phyloP scores from a whole-genome alignment of 306 rosid species.

The Cyamopsis tetragonoloba region DNA sequence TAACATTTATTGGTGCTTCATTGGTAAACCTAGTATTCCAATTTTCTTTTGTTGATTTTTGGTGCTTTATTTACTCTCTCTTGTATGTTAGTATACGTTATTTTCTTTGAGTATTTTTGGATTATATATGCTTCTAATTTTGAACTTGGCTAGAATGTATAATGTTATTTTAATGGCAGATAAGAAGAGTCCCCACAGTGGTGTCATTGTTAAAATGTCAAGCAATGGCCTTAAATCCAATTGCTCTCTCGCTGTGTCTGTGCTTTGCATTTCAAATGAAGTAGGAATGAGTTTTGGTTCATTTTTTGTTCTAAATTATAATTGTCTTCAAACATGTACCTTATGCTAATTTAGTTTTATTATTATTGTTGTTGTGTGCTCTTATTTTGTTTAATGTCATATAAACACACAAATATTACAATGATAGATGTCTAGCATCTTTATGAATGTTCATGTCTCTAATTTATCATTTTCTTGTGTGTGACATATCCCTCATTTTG shows the following conservation, averaged over 20 bases:
- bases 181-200: slow-evolving; percentile 62
- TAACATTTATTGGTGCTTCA: slow-evolving; percentile 14
- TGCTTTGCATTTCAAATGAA: slow-evolving; percentile 60
- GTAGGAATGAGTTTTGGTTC: slow-evolving; percentile 48
- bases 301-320: not conserved
- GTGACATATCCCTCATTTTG: too few relatives aligned
- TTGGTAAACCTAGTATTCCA: slow-evolving; percentile 47
- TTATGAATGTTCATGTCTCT: too few relatives aligned
- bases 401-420: too few relatives aligned
- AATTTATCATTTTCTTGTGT: too few relatives aligned
- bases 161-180: slow-evolving; percentile 49
- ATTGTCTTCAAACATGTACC: too few relatives aligned
- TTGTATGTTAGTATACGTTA: slow-evolving; percentile 2
- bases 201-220: slow-evolving; percentile 81
- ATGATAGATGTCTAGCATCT: too few relatives aligned
- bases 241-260: slow-evolving; percentile 86
- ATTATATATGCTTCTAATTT: slow-evolving; percentile 4
- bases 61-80: slow-evolving; percentile 12
- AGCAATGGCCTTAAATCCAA: slow-evolving; percentile 44
- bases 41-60: slow-evolving; percentile 12
- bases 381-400: too few relatives aligned
- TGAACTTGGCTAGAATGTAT: slow-evolving; percentile 9
- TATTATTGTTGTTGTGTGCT: too few relatives aligned
- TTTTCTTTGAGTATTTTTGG: slow-evolving; percentile 19
- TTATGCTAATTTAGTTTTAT: too few relatives aligned